phyloP scores from a whole-genome alignment of 306 rosid species.

The Dryas alaskensis region DNA sequence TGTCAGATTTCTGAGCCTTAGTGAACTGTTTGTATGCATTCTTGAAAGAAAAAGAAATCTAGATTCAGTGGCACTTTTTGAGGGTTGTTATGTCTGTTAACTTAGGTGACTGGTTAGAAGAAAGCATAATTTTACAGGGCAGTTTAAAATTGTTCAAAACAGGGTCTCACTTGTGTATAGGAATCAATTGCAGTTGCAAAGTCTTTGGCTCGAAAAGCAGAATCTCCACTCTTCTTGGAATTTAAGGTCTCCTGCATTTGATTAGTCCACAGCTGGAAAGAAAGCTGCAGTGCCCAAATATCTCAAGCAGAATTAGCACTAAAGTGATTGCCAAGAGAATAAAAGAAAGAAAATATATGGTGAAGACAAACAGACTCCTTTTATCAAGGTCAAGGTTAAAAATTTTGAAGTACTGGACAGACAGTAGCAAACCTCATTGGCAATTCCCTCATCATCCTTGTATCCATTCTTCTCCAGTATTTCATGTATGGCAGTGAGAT shows the following conservation, averaged over 20 bases:
- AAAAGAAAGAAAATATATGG: background rate
- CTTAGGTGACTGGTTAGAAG: background rate
- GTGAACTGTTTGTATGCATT: background rate
- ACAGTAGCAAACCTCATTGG: conserved; percentile 69
- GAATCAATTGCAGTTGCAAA: conserved; percentile 68
- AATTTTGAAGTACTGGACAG: background rate
- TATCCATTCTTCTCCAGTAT: conserved; percentile 89
- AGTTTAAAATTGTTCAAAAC: background rate
- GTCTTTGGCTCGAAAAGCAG: conserved; percentile 87
- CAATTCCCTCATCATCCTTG: conserved; percentile 95
- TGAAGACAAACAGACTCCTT: background rate
- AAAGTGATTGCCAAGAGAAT: background rate
- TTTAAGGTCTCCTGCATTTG: conserved; percentile 95
- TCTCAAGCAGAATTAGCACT: conserved; percentile 29
- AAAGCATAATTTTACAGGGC: background rate
- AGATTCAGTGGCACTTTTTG: background rate
- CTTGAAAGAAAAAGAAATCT: background rate
- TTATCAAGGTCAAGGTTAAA: background rate
- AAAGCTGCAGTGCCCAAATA: conserved; percentile 64
- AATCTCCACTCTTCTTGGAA: conserved; percentile 86
- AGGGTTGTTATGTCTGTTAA: background rate
- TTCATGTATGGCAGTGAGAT: conserved; percentile 89
- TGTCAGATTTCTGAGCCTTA: background rate
- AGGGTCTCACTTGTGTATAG: conserved; percentile 73
- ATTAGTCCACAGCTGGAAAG: conserved; percentile 92